These are phyloP conservation scores for Leishmania gerbilli DNA, from an alignment of 208 protist genomes.

Conservation along the genomic window DNA sequence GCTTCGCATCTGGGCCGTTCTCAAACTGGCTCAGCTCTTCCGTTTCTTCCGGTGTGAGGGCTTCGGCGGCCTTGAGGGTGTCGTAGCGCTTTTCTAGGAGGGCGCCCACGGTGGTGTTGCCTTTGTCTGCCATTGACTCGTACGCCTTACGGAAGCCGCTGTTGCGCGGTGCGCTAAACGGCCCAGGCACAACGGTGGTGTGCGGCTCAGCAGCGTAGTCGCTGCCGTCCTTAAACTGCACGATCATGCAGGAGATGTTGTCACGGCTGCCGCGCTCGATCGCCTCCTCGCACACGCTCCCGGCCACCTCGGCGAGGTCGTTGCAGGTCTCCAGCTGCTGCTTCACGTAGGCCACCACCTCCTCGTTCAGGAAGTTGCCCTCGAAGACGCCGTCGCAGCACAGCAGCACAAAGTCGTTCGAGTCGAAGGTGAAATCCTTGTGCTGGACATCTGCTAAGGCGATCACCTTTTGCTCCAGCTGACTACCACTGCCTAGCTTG, in stretches of 20 bases:
- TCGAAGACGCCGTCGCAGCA: slow-evolving; percentile 94
- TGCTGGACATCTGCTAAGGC: slow-evolving; percentile 87
- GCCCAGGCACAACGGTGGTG: slow-evolving; percentile 72
- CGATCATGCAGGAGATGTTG: slow-evolving; percentile 92
- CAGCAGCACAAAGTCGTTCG: slow-evolving; percentile 83
- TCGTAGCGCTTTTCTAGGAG: slow-evolving; percentile 88
- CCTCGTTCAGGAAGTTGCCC: slow-evolving; percentile 90
- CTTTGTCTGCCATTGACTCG: slow-evolving; percentile 79
- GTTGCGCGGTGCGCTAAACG: slow-evolving; percentile 77
- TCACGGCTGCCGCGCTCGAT: slow-evolving; percentile 90
- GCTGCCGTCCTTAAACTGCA: slow-evolving; percentile 83
- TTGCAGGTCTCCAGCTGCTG: slow-evolving; percentile 65
- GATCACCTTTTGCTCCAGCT: slow-evolving; percentile 91
- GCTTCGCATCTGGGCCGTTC: slow-evolving; percentile 39
- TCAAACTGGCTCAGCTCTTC: slow-evolving; percentile 72
- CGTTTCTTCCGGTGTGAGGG: slow-evolving; percentile 41
- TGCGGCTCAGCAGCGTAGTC: slow-evolving; percentile 80
- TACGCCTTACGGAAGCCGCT: slow-evolving; percentile 86
- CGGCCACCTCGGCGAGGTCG: slow-evolving; percentile 84
- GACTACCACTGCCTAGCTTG: slow-evolving; percentile 76
- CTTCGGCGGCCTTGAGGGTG: slow-evolving; percentile 41
- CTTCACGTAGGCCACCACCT: slow-evolving; percentile 89
- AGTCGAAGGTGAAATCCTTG: slow-evolving; percentile 67
- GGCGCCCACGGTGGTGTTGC: slow-evolving; percentile 58
- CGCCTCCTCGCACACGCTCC: slow-evolving; percentile 87